These are phyloP conservation scores for Alternaria metachromatica DNA, from an alignment of 2,329 filamentous ascomycete species.

Conservation along the genomic window DNA sequence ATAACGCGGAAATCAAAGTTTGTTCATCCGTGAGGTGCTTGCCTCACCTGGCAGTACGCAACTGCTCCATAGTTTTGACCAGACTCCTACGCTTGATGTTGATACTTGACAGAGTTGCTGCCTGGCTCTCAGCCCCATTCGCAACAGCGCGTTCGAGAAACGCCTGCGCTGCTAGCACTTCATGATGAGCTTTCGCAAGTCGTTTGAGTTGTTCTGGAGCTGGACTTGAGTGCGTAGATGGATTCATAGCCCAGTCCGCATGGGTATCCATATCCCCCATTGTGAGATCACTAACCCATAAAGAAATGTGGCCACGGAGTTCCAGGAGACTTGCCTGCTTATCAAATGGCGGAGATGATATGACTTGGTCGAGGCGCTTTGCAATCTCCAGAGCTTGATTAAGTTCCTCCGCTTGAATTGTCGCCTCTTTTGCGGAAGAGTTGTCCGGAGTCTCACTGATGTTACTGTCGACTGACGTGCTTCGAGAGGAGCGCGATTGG, in stretches of 20 bases:
- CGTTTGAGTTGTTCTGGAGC: slow-evolving; percentile 16
- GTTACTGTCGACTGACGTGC: slow-evolving; percentile 17
- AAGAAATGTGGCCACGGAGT: slow-evolving; percentile 73
- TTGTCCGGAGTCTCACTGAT: slow-evolving; percentile 12
- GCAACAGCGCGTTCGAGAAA: slow-evolving; percentile 32
- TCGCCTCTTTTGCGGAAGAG: slow-evolving; percentile 27
- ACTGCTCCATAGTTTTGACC: slow-evolving; percentile 1
- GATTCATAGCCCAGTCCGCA: slow-evolving; percentile 25
- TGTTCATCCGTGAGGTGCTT: not conserved
- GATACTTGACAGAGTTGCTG: slow-evolving; percentile 22
- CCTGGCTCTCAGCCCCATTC: slow-evolving; percentile 25
- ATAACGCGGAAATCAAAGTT: slow-evolving; percentile 1
- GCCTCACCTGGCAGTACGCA: not conserved
- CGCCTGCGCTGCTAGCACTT: slow-evolving; percentile 28
- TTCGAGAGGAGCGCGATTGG: slow-evolving; percentile 15
- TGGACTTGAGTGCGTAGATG: slow-evolving; percentile 1
- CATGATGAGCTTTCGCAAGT: slow-evolving; percentile 25
- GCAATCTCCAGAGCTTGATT: slow-evolving; percentile 68
- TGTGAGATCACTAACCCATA: slow-evolving; percentile 76
- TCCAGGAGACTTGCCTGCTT: slow-evolving; percentile 71
- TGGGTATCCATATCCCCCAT: slow-evolving; percentile 39
- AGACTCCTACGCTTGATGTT: slow-evolving; percentile 20
- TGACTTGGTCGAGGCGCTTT: slow-evolving; percentile 71
- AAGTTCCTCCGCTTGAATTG: slow-evolving; percentile 61
- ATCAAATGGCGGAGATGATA: slow-evolving; percentile 73